Evolutionary conservation across 306 rosid species (phyloP), one percentile per base, ranked within the genome.

Genomic region (Pterocarpus santalinus): DNA sequence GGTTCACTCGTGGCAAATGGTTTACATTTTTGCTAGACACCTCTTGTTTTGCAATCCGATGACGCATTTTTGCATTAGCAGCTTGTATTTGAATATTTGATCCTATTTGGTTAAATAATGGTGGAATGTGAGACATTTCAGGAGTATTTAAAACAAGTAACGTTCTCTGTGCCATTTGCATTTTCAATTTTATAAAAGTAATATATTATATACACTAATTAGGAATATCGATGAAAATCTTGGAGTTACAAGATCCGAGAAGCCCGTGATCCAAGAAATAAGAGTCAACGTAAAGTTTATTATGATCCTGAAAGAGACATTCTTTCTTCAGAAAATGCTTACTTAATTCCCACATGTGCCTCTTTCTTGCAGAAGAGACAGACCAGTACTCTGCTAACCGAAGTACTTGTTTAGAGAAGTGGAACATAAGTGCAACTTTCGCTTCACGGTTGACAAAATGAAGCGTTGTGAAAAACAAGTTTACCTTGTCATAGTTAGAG

Each of bases 191-290:
- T 34, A 79, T 56, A 16, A 13, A 61, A 28, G 7, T 51, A 2
- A 51, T 13, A 51, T 47, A 12, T 47, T 47, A 11, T 51, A 51
- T 14, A 1, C 65, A 80, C 2, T 56, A 51, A 51, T 46, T 60
- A 17, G 44, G 52, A 55, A 65, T 17, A n/a, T 53, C 53, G 39
- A 82, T 73, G 69, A 82, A 77, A 82, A 69, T 83, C 52, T 70
- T 34, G 55, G 61, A 65, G 67, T 82, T 64, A 7, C 84, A 62
- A 55, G 94, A 90, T 92, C 93, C 92, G 55, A 94, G 94, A 86
- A 84, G 89, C 92, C 87, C 98, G 88, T 86, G 97, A 92, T 92
- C 97, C 96, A 80, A 89, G 92, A 89, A 86, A 88, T 87, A 14
- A 57, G 83, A 84, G 90, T 87, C 91, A 84, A 83, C 75, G 76